A percentile compares a stretch with the other conserved stretches of the same genome.
phyloP scores from a whole-genome alignment of 257 asterid species.

The Plantago major region DNA sequence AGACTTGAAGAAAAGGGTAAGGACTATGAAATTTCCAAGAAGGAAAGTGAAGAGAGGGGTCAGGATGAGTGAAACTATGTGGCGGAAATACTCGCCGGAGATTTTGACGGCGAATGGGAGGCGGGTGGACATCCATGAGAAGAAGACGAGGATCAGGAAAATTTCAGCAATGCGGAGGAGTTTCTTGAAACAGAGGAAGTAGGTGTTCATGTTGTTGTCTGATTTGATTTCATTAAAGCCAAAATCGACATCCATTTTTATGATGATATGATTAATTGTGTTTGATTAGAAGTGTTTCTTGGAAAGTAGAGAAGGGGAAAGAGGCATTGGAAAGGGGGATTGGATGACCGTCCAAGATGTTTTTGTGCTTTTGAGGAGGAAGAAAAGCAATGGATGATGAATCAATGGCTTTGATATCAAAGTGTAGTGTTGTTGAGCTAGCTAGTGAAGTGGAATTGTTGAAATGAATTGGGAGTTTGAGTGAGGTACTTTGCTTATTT shows the following conservation, averaged over 20 bases:
- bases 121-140: conserved; percentile 46
- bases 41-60: conserved; percentile 64
- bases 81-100: conserved; percentile 58
- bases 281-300: background rate
- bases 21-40: conserved; percentile 54
- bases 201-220: background rate
- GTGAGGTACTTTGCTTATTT: conserved; percentile 12
- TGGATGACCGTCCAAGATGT: background rate
- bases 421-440: background rate
- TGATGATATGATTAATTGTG: background rate
- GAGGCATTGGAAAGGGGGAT: background rate
- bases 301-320: conserved; percentile 1
- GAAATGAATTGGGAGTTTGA: background rate
- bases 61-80: conserved; percentile 27
- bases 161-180: conserved; percentile 56
- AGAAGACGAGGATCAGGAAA: conserved; percentile 22
- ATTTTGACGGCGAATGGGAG: conserved; percentile 50
- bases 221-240: background rate
- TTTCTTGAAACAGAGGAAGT: conserved; percentile 31
- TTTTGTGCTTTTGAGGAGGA: conserved; percentile 10
- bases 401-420: too few species aligned
- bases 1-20: conserved; percentile 54
- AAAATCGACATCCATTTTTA: conserved; percentile 19
- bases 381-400: background rate
- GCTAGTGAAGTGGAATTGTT: too few species aligned